Conservation (phyloP, 2,329 filamentous ascomycete species). For the Hymenoscyphus infarciens region DNA sequence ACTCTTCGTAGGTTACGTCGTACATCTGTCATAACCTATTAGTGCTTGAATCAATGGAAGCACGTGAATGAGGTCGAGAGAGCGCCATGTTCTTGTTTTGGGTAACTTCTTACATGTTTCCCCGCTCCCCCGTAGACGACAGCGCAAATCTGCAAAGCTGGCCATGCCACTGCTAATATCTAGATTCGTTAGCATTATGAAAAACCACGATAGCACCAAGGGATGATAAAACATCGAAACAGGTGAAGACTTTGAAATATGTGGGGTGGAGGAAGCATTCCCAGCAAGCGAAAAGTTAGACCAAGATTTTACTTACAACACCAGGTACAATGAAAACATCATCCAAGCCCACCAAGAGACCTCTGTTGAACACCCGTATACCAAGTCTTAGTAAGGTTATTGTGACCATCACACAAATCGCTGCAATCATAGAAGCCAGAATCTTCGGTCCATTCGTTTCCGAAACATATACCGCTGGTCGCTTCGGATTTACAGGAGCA, state of each 20-base stretch:
- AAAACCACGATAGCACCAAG: too few species aligned
- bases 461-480: not conserved
- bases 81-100: too few species aligned
- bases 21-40: not conserved
- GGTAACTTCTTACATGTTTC: not conserved
- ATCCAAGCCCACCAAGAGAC: not conserved
- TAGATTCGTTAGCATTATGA: not conserved
- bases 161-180: not conserved
- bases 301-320: too few species aligned
- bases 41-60: not conserved
- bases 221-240: too few species aligned
- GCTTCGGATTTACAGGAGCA: not conserved
- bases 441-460: not conserved
- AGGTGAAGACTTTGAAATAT: not conserved
- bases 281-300: not conserved
- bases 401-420: not conserved
- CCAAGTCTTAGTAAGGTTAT: not conserved
- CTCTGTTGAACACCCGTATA: not conserved
- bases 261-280: not conserved
- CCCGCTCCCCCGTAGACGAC: not conserved
- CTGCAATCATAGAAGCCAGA: not conserved
- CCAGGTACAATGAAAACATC: not conserved
- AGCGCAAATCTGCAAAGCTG: not conserved
- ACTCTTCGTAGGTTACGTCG: constrained; percentile 1
- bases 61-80: too few species aligned